Base-by-base conservation (phyloP, 225 moss, liverwort and hornwort genomes). In the Pleurozium schreberi region DNA sequence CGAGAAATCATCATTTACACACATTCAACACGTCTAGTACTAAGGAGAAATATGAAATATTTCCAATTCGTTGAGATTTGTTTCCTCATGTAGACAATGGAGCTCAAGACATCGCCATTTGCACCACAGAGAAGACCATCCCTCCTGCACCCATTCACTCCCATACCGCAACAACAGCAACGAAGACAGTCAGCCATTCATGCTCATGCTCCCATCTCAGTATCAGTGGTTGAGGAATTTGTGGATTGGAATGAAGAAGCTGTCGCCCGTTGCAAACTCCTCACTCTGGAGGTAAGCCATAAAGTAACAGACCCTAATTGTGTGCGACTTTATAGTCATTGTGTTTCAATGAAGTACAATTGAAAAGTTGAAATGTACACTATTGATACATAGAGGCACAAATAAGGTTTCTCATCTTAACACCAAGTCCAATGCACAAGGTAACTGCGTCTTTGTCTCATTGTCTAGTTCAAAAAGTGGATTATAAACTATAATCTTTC, bases 181-280 rank as follows among this genome's bases (percentile, higher is more conserved):
- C 86, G 27, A 30, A 90, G 70, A 80, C 90, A 89, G 13, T 93
- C 91, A 27, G 89, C 89, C 45, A 92, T 84, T 84, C 80, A 90
- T 34, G 80, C 65, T 27, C 57, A 91, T 23, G 91, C 92, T 55
- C 94, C 92, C 85, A 97, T 99, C 90, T 94, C 91, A 40, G 91
- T 94, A 4, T 82, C 91, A 74, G 97, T 96, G 55, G 97, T 97
- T 18, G 90, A 95, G 89, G 97, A 97, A 85, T 96, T 96, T 91
- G 90, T 99, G 76, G 84, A 88, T 53, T 97, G 98, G 96, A 97
- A 96, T 84, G 98, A 97, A 88, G 97, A 99, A 90, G 96, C 98
- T 83, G 90, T 96, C 22, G 86, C 93, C 30, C 98, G 98, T 14
- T 97, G 98, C 88, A 94, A 91, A 59, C 91, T 99, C 63, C 95